Evolutionary conservation across 164 flowering plant genomes (phyloP), one percentile per base, ranked within the genome.

Genomic region (Umbilicus rupestris): DNA sequence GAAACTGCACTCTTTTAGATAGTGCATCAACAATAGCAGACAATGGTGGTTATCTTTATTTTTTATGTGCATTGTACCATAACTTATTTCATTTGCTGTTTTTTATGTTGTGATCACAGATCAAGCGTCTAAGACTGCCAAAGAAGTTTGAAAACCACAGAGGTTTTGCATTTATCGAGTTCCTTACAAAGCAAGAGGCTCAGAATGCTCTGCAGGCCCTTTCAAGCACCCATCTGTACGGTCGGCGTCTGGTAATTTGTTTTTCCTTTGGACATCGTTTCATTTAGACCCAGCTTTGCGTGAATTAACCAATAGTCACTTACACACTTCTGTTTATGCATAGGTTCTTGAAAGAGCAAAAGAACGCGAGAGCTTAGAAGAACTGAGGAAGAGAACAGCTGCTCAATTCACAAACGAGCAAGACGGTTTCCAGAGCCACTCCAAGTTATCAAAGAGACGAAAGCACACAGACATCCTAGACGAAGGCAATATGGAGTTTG

Each of bases 121-220:
- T 95, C 35, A 91, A 91, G 79, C 84, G 91, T 39, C 68, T 92
- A 68, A 76, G 96, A 74, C 69, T 95, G 68, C 99, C 97, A 66
- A 85, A 37, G 87, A 88, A 85, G 78, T 77, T 84, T 70, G 97
- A 92, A 37, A 78, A 79, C 68, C 97, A 90, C 68, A 81, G 96
- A 77, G 99, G 99, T 2, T 95, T 92, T 86, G 99, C 97, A n/a
- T 95, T 95, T 71, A 90, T 95, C 57, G 97, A 95, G 76, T 95
- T 57, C 67, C 83, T 82, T 26, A 92, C 99, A 35, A 92, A 92
- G 79, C 92, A 92, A 75, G 99, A 95, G 73, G 92, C 97, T 7
- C 78, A 82, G 68, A 89, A 87, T 78, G 97, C 99, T 46, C 78
- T 89, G 31, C 71, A 84, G 75, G 88, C 96, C 65, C 96, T 95